phyloP scores from a whole-genome alignment of 495 filamentous ascomycete genomes.

The Hypoxylon fuscum region DNA sequence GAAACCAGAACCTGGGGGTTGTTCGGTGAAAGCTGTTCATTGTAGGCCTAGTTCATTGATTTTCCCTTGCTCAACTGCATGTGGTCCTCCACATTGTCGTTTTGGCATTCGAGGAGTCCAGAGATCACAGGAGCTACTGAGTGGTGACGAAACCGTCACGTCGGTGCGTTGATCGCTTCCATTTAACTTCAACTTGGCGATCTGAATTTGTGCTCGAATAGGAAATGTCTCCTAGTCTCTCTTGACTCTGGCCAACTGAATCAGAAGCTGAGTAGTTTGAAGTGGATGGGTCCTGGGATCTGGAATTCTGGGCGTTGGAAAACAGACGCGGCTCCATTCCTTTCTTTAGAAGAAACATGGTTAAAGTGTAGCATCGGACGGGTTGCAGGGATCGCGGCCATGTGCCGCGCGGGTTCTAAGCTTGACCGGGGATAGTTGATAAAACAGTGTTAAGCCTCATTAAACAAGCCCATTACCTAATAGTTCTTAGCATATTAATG shows the following conservation, averaged over 20 bases:
- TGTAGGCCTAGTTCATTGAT: not conserved
- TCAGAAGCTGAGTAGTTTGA: constrained; percentile 21
- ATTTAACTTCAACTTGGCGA: not conserved
- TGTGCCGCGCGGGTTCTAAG: constrained; percentile 20
- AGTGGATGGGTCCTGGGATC: constrained; percentile 11
- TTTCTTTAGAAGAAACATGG: constrained; percentile 11
- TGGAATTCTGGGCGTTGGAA: constrained; percentile 30
- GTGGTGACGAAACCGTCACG: not conserved
- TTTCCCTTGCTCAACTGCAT: not conserved
- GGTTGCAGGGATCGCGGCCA: constrained; percentile 8
- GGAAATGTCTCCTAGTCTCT: constrained; percentile 5
- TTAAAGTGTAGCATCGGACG: constrained; percentile 3
- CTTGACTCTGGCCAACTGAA: not conserved
- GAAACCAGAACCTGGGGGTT: too few species aligned
- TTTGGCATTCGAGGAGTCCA: too few species aligned
- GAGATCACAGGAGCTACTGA: too few species aligned
- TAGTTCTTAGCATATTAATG: constrained; percentile 17
- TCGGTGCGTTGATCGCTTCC: not conserved
- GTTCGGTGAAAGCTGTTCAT: too few species aligned
- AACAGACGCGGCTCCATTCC: constrained; percentile 19
- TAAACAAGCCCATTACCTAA: constrained; percentile 32
- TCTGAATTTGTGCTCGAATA: not conserved
- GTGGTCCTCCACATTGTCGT: not conserved
- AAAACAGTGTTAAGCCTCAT: constrained; percentile 29
- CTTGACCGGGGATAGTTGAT: constrained; percentile 2